A percentile compares a stretch with the other conserved stretches of the same genome.
Conservation (phyloP, 805 yeast genomes). For the Candida chilensis region DNA sequence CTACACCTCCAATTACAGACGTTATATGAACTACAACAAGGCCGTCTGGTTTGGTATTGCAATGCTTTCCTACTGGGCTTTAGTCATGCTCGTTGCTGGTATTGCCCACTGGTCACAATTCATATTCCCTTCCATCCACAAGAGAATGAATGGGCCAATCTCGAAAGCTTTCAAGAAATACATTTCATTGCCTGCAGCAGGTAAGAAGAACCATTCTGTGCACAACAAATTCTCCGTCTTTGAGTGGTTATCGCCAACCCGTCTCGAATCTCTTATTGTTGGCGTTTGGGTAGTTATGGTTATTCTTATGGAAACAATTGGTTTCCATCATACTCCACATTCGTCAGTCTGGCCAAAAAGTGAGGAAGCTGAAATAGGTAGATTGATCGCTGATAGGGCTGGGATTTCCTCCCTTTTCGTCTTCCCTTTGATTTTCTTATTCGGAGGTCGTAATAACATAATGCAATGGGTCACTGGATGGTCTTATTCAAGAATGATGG, state of each 20-base stretch:
- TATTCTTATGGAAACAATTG: neutral
- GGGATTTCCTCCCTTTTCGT: constrained; percentile 38
- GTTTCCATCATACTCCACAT: neutral
- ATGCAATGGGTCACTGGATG: constrained; percentile 55
- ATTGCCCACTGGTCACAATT: constrained; percentile 8
- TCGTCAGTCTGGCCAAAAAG: constrained; percentile 4
- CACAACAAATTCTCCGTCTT: constrained; percentile 2
- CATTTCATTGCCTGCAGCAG: constrained; percentile 22
- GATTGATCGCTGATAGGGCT: constrained; percentile 39
- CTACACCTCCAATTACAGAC: neutral
- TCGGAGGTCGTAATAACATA: constrained; percentile 70
- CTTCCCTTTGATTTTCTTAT: constrained; percentile 51
- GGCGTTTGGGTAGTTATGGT: constrained; percentile 6
- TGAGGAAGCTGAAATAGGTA: constrained; percentile 10
- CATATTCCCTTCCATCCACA: constrained; percentile 4
- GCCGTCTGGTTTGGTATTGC: constrained; percentile 12
- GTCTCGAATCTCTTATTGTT: constrained; percentile 9
- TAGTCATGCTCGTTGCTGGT: constrained; percentile 11
- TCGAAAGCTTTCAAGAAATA: constrained; percentile 14
- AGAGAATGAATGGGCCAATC: constrained; percentile 11
- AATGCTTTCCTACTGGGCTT: constrained; percentile 15
- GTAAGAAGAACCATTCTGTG: constrained; percentile 3
- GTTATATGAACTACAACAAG: constrained; percentile 5
- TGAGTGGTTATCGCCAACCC: constrained; percentile 8
- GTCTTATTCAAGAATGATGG: constrained; percentile 49